A percentile compares a stretch with the other conserved stretches of the same genome.
These are phyloP conservation scores for Achlya hypogyna DNA, from an alignment of 352 stramenopile species.

Conservation along the genomic window DNA sequence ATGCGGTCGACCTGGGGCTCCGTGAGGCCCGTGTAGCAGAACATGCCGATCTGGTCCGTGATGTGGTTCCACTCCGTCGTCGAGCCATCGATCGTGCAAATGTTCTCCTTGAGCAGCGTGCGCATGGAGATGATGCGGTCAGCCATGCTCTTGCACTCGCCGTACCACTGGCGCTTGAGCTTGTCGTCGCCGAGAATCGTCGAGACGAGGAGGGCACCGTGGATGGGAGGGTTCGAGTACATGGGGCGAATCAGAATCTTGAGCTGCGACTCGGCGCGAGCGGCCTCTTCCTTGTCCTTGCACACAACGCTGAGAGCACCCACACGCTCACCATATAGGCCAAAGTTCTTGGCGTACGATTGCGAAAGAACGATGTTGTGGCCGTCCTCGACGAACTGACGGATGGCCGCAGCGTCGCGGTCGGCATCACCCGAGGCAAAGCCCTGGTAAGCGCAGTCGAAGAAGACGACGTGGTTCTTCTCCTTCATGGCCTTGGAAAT, in stretches of 20 bases:
- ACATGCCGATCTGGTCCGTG: slow-evolving; percentile 99
- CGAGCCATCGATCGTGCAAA: slow-evolving; percentile 68
- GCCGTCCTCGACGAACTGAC: slow-evolving; percentile 97
- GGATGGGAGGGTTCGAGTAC: slow-evolving; percentile 98
- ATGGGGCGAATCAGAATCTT: slow-evolving; percentile 99
- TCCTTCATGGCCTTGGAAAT: slow-evolving; percentile 93
- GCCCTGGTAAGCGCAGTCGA: slow-evolving; percentile 98
- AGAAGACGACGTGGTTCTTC: slow-evolving; percentile 96
- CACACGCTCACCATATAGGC: slow-evolving; percentile 98
- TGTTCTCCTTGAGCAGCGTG: slow-evolving; percentile 65
- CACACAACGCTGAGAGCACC: slow-evolving; percentile 95
- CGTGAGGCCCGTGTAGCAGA: slow-evolving; percentile 96
- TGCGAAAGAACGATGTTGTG: slow-evolving; percentile 96
- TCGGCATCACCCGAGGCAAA: slow-evolving; percentile 97
- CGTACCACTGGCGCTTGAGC: slow-evolving; percentile 90
- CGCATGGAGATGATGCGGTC: slow-evolving; percentile 95
- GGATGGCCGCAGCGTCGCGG: slow-evolving; percentile 91
- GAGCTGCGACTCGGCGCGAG: slow-evolving; percentile 94
- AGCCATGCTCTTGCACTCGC: slow-evolving; percentile 94
- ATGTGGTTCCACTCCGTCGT: slow-evolving; percentile 95
- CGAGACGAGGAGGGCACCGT: slow-evolving; percentile 96
- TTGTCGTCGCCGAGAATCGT: slow-evolving; percentile 91
- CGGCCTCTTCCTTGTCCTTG: slow-evolving; percentile 89
- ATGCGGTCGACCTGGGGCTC: slow-evolving; percentile 91
- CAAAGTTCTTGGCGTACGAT: slow-evolving; percentile 99